Conservation (phyloP, 2,329 filamentous ascomycete species). For the Fusarium tupiense region DNA sequence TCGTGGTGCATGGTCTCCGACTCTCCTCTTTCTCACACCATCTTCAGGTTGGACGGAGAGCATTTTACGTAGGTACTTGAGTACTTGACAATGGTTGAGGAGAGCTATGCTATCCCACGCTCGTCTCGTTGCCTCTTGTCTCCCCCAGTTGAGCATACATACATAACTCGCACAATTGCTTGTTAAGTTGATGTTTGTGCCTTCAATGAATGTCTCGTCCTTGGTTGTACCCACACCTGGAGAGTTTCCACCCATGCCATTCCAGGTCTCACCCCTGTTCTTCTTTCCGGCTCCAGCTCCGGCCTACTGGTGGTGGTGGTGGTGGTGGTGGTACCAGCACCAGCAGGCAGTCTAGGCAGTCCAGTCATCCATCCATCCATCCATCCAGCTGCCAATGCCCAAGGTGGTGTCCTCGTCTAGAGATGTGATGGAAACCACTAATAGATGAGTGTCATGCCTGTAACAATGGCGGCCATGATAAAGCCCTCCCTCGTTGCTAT, state of each 20-base stretch:
- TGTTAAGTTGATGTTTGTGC: conserved; percentile 21
- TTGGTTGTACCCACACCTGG: conserved; percentile 20
- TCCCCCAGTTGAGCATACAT: conserved; percentile 12
- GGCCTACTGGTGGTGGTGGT: conserved; percentile 34
- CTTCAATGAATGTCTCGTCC: conserved; percentile 28
- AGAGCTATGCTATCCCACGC: background rate
- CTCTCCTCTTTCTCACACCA: background rate
- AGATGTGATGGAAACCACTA: conserved; percentile 16
- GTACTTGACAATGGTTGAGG: background rate
- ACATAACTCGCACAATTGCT: conserved; percentile 30
- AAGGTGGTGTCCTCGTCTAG: conserved; percentile 27
- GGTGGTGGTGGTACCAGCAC: conserved; percentile 21
- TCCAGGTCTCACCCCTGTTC: conserved; percentile 29
- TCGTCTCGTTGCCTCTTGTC: conserved; percentile 29
- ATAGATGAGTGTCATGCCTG: background rate
- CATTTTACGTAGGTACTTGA: conserved; percentile 7
- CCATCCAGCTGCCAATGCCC: conserved; percentile 20
- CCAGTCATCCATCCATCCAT: background rate
- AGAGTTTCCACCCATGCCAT: conserved; percentile 8
- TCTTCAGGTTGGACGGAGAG: background rate
- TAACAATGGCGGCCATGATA: background rate
- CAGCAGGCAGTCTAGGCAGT: conserved; percentile 4
- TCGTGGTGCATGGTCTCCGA: conserved; percentile 19
- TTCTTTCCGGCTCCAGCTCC: conserved; percentile 40
- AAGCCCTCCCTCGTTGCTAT: background rate